Evolutionary conservation across 164 flowering plant genomes (phyloP).

Genomic region (Umbellularia californica): DNA sequence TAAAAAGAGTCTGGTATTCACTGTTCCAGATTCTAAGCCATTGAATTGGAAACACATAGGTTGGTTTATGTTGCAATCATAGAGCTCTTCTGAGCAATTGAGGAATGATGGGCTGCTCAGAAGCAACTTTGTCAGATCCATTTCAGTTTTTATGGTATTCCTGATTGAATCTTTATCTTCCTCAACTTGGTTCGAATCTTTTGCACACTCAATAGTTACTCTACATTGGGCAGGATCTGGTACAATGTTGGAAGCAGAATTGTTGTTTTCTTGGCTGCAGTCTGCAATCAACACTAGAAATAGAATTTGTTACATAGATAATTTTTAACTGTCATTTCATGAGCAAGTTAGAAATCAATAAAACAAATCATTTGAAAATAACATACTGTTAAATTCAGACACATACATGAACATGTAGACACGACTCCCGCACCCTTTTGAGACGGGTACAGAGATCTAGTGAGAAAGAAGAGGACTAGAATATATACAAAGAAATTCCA

Average conservation of each 20-base stretch:
- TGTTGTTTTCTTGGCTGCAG: constrained; percentile 5
- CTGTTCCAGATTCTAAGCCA: constrained; percentile 9
- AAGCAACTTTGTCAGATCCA: constrained; percentile 29
- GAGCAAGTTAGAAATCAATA: too few relatives aligned
- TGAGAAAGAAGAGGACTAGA: neutral
- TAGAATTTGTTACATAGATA: too few relatives aligned
- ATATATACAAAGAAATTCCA: too few relatives aligned
- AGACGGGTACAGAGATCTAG: neutral
- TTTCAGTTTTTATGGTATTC: constrained; percentile 7
- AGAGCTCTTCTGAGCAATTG: constrained; percentile 44
- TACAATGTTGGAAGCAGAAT: constrained; percentile 14
- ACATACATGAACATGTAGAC: neutral
- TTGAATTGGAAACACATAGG: constrained; percentile 12
- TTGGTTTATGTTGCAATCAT: constrained; percentile 24
- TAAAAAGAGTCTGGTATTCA: constrained; percentile 25
- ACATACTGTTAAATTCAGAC: neutral
- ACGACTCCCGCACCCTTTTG: neutral
- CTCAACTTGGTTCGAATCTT: constrained; percentile 19
- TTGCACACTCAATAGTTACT: constrained; percentile 8
- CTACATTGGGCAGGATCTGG: constrained; percentile 12
- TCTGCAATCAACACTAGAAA: constrained; percentile 25
- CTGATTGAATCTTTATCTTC: constrained; percentile 1
- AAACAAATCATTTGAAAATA: too few relatives aligned
- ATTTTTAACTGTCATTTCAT: too few relatives aligned
- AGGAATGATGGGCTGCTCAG: constrained; percentile 48